Conservation (phyloP, 1,139 yeast species). For the Candida tetrigidarum region DNA sequence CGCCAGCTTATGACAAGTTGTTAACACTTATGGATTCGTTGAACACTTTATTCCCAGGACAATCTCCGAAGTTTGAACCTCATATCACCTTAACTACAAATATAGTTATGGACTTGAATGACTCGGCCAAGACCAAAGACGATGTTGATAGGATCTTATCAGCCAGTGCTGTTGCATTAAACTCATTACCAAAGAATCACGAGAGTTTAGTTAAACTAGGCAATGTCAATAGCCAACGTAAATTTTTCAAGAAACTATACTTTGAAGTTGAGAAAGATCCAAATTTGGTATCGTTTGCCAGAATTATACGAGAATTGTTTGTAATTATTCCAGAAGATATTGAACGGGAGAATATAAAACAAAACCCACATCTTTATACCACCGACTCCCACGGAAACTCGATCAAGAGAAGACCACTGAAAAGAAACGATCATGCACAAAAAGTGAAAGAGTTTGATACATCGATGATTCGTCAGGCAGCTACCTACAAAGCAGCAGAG, state of each 20-base stretch:
- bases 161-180: constrained; percentile 68
- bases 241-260: constrained; percentile 65
- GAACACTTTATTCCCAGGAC: constrained; percentile 71
- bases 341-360: constrained; percentile 38
- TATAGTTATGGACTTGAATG: constrained; percentile 45
- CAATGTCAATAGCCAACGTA: constrained; percentile 41
- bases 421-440: constrained; percentile 19
- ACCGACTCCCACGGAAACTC: constrained; percentile 37
- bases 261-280: constrained; percentile 60
- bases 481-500: constrained; percentile 43
- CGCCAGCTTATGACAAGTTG: constrained; percentile 60
- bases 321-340: constrained; percentile 49
- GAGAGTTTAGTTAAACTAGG: constrained; percentile 43
- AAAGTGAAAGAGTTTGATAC: constrained; percentile 29
- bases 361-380: constrained; percentile 46
- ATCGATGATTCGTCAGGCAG: constrained; percentile 27
- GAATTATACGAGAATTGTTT: constrained; percentile 71
- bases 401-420: constrained; percentile 30
- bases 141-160: constrained; percentile 67
- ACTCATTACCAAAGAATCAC: constrained; percentile 45
- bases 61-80: constrained; percentile 68
- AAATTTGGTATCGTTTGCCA: constrained; percentile 66
- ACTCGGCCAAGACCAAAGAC: constrained; percentile 44
- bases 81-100: constrained; percentile 77
- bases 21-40: constrained; percentile 65